A percentile compares a stretch with the other conserved stretches of the same genome.
These are phyloP conservation scores for Dactylellina parvicollis DNA, from an alignment of 2,329 filamentous ascomycete genomes.

Conservation along the genomic window DNA sequence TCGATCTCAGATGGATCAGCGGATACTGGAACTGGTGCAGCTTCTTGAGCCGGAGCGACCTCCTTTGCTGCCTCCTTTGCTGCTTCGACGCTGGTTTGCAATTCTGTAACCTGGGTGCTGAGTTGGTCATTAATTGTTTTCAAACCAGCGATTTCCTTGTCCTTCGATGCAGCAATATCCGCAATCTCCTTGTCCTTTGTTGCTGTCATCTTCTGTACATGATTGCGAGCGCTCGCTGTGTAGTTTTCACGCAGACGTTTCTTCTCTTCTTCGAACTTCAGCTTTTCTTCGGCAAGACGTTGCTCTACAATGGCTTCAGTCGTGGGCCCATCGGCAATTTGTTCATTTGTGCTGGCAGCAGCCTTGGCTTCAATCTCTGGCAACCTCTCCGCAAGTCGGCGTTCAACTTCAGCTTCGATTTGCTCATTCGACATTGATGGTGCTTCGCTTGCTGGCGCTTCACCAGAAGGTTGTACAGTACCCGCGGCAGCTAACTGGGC, in stretches of 20 bases:
- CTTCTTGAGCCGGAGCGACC: slow-evolving; percentile 6
- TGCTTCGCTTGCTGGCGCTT: slow-evolving; percentile 18
- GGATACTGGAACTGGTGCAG: background rate
- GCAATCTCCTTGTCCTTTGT: slow-evolving; percentile 51
- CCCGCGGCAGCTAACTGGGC: slow-evolving; percentile 33
- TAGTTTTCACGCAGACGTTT: slow-evolving; percentile 41
- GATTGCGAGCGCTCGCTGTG: slow-evolving; percentile 39
- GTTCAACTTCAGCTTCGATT: slow-evolving; percentile 56
- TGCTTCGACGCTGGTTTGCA: slow-evolving; percentile 38
- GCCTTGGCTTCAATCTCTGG: slow-evolving; percentile 45
- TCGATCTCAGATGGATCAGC: slow-evolving; percentile 34
- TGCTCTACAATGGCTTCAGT: slow-evolving; percentile 46
- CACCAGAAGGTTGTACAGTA: slow-evolving; percentile 8
- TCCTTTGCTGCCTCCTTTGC: slow-evolving; percentile 30
- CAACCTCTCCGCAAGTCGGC: slow-evolving; percentile 35
- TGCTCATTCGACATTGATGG: slow-evolving; percentile 27
- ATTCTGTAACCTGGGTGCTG: slow-evolving; percentile 23
- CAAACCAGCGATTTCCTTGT: slow-evolving; percentile 38
- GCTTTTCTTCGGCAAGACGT: slow-evolving; percentile 55
- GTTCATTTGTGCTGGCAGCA: slow-evolving; percentile 17
- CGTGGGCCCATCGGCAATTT: background rate
- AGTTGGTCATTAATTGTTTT: slow-evolving; percentile 33
- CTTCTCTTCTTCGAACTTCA: slow-evolving; percentile 55
- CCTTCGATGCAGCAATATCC: slow-evolving; percentile 30
- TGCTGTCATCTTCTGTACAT: slow-evolving; percentile 56